Conservation (phyloP, 1,139 yeast genomes). For the Magnusiomyces ingens region DNA sequence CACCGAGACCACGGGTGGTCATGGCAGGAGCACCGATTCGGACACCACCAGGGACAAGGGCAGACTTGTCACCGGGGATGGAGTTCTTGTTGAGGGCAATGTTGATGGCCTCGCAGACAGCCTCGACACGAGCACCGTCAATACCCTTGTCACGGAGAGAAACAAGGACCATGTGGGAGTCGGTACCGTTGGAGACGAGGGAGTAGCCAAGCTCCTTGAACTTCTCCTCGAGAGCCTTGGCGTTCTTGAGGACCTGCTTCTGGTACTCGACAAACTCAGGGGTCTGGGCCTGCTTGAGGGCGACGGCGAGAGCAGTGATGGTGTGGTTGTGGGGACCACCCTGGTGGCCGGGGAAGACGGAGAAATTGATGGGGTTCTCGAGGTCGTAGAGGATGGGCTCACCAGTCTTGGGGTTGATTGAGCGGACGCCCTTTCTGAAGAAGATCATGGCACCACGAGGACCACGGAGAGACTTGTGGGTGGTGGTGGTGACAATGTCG, state of each 20-base stretch:
- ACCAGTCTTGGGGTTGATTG: conserved; percentile 72
- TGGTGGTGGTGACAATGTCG: conserved; percentile 93
- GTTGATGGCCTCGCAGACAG: conserved; percentile 80
- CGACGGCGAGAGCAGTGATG: conserved; percentile 90
- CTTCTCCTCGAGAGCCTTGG: conserved; percentile 66
- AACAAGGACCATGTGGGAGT: conserved; percentile 84
- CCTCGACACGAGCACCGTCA: conserved; percentile 95
- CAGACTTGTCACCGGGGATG: conserved; percentile 93
- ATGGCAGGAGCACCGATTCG: conserved; percentile 98
- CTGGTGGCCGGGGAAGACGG: conserved; percentile 98
- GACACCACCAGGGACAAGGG: conserved; percentile 90
- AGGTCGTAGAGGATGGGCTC: conserved; percentile 81
- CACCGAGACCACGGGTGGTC: conserved; percentile 92
- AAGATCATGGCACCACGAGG: conserved; percentile 99
- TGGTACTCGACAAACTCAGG: conserved; percentile 88
- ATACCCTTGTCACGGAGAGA: conserved; percentile 77
- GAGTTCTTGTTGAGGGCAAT: conserved; percentile 95
- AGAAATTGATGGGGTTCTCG: conserved; percentile 85
- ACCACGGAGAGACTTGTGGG: conserved; percentile 95
- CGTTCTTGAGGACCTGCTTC: conserved; percentile 71
- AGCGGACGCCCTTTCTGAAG: conserved; percentile 85
- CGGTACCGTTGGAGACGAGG: conserved; percentile 89
- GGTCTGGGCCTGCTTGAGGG: conserved; percentile 79
- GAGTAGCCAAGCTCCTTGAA: conserved; percentile 62
- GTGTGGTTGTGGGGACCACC: conserved; percentile 99